phyloP scores from a whole-genome alignment of 306 rosid genomes.

The Styphnolobium japonicum region DNA sequence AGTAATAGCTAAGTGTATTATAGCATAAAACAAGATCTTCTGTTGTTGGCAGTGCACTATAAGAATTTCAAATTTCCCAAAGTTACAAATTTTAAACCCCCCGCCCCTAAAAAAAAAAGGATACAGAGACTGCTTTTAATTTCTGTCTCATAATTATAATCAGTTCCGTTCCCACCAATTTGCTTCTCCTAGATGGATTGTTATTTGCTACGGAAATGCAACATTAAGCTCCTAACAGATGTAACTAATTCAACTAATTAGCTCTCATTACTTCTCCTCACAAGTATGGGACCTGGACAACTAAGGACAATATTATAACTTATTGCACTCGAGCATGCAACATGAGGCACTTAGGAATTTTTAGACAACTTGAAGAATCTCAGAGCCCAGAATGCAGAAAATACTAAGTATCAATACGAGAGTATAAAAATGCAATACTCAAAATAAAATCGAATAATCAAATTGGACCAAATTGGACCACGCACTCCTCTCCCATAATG shows the following conservation, averaged over 20 bases:
- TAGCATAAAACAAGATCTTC: not conserved
- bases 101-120: not conserved
- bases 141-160: not conserved
- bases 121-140: not conserved
- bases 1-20: not conserved
- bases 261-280: not conserved
- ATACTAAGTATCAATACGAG: not conserved
- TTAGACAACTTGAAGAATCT: not conserved
- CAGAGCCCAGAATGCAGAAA: not conserved
- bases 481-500: not conserved
- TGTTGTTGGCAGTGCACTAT: not conserved
- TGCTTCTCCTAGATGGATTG: not conserved
- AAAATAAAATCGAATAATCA: not conserved
- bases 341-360: not conserved
- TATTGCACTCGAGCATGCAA: not conserved
- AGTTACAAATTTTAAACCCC: not conserved
- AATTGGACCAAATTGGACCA: not conserved
- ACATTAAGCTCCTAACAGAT: conserved; percentile 12
- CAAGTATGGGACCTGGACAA: not conserved
- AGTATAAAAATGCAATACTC: not conserved
- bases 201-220: not conserved
- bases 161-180: not conserved
- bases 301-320: not conserved
- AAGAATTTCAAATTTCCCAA: not conserved
- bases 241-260: not conserved